phyloP scores from a whole-genome alignment of 495 filamentous ascomycete genomes.

The Penicillium bovifimosum region DNA sequence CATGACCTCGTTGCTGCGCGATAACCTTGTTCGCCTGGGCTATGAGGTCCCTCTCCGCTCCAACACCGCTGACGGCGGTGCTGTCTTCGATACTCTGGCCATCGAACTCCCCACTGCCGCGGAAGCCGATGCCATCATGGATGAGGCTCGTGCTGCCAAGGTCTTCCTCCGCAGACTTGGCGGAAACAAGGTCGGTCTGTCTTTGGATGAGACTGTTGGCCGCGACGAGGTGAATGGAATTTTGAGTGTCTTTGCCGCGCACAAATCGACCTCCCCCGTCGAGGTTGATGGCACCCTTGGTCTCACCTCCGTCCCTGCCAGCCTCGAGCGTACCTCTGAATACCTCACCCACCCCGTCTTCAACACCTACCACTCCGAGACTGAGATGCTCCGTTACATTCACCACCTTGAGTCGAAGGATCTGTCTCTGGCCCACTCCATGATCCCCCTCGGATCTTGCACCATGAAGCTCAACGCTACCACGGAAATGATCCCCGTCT shows the following conservation, averaged over 20 bases:
- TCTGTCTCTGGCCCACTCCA: conserved; percentile 90
- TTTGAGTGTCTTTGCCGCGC: conserved; percentile 50
- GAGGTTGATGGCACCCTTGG: conserved; percentile 42
- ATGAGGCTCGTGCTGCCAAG: conserved; percentile 45
- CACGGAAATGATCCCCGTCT: conserved; percentile 87
- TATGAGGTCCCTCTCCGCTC: conserved; percentile 54
- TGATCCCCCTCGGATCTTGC: conserved; percentile 99
- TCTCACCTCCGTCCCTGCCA: conserved; percentile 48
- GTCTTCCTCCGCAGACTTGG: conserved; percentile 65
- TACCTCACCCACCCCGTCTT: conserved; percentile 93
- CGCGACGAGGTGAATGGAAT: conserved; percentile 56
- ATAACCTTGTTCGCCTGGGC: conserved; percentile 60
- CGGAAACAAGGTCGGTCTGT: conserved; percentile 56
- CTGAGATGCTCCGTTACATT: conserved; percentile 92
- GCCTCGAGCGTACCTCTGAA: conserved; percentile 63
- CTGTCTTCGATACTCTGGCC: conserved; percentile 76
- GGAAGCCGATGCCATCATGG: conserved; percentile 10
- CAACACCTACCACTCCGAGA: conserved; percentile 96
- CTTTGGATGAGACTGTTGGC: conserved; percentile 68
- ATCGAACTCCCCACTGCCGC: conserved; percentile 51
- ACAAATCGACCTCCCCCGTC: conserved; percentile 30
- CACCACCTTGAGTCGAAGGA: conserved; percentile 94
- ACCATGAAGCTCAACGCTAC: conserved; percentile 99
- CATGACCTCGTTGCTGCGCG: conserved; percentile 63
- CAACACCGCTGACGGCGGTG: conserved; percentile 45